A percentile compares a stretch with the other conserved stretches of the same genome.
Evolutionary conservation across 306 rosid species (phyloP).

Genomic region (Luffa acutangula): DNA sequence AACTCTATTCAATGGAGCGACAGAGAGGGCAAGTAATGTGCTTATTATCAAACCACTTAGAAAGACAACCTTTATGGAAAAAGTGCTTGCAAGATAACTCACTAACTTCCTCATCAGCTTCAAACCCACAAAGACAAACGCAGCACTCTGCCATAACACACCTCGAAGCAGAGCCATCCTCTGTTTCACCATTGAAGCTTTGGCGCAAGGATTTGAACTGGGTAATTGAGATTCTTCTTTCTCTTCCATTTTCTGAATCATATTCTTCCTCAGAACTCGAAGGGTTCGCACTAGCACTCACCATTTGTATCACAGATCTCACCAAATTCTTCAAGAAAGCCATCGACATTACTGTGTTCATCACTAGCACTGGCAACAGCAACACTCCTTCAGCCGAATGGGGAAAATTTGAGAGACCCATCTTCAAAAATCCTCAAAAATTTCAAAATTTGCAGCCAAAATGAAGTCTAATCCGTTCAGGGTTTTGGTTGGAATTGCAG

Average conservation of each 20-base stretch:
- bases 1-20: constrained; percentile 40
- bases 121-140: constrained; percentile 64
- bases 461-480: neutral
- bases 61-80: constrained; percentile 66
- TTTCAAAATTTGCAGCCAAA: neutral
- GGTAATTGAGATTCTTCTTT: constrained; percentile 42
- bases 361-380: constrained; percentile 40
- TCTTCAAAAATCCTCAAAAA: constrained; percentile 2
- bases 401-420: constrained; percentile 69
- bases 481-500: neutral
- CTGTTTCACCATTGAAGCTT: neutral
- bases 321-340: constrained; percentile 50
- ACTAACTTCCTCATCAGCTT: constrained; percentile 63
- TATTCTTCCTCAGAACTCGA: constrained; percentile 18
- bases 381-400: constrained; percentile 26
- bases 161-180: neutral
- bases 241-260: constrained; percentile 20
- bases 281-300: constrained; percentile 16
- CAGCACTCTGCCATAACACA: constrained; percentile 36
- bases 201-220: constrained; percentile 37
- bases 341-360: constrained; percentile 51
- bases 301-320: constrained; percentile 41
- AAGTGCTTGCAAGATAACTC: constrained; percentile 73
- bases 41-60: constrained; percentile 61
- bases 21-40: constrained; percentile 67